Base-by-base conservation (phyloP, 2,329 filamentous ascomycete species). In the Ceratocystis cacaofunesta region DNA sequence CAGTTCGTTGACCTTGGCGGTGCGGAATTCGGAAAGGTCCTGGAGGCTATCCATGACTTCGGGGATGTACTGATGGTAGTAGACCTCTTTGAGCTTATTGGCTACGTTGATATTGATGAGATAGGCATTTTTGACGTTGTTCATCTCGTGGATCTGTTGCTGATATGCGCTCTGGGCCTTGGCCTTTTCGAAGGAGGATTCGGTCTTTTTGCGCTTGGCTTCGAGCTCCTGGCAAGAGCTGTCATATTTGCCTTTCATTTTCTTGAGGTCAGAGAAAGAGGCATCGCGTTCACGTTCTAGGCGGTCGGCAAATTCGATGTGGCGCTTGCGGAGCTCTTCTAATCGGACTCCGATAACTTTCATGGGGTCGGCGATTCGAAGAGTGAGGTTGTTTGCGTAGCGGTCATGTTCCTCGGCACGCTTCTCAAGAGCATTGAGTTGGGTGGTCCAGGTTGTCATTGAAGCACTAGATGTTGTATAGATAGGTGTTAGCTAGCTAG, bases 71-170 rank as follows among this genome's bases (percentile, higher is more conserved):
- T 96, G 91, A 73, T 97, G 88, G 73, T 96, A 99, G 78, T 97
- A 97, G 73, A 87, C 90, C 73, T 96, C 91, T 78, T 97, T 99
- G 72, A 96, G 87, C 78, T 94, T 95, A 76, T 99, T 99, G 43
- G 92, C 95, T 67, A 97, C 90, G 73, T 95, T 95, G 77, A 99
- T 96, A 68, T 85, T 83, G 72, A 99, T 96, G 68, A 99, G 78
- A 73, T 99, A 99, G n/a, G 89, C 91, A 74, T 99, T 99, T 80
- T 99, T 99, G 74, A 88, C 83, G 73, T 99, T 99, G 76, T 94
- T 89, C 94, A 97, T 97, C 70, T 99, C 94, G 68, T 86, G 78
- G 68, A 95, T 81, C 75, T 97, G 92, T 73, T 96, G 90, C 72
- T 95, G 90, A 75, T 95, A 99, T 46, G 90, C 86, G 73, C 85